phyloP scores from a whole-genome alignment of 805 yeast genomes.

The Pichia paraexigua region DNA sequence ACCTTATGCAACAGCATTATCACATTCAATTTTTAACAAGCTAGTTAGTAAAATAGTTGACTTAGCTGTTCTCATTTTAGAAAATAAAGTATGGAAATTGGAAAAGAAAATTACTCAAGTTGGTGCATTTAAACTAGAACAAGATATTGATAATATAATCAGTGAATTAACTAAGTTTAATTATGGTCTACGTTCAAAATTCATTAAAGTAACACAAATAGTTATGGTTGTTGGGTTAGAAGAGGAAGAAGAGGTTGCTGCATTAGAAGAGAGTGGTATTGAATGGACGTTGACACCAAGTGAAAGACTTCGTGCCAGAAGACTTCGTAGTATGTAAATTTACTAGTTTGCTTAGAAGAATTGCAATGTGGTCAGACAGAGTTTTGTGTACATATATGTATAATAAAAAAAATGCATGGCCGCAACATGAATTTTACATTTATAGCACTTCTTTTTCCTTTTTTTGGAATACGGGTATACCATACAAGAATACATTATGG shows the following conservation, averaged over 20 bases:
- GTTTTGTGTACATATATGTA: background rate
- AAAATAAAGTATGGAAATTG: conserved; percentile 58
- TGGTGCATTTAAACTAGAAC: conserved; percentile 78
- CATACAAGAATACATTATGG: background rate
- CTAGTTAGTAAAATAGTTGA: conserved; percentile 44
- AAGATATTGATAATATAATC: conserved; percentile 69
- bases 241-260: conserved; percentile 41
- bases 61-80: conserved; percentile 49
- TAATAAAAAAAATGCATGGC: background rate
- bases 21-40: conserved; percentile 38
- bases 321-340: conserved; percentile 8
- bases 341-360: background rate
- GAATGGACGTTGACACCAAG: conserved; percentile 73
- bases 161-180: conserved; percentile 64
- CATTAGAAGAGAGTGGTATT: conserved; percentile 17
- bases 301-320: conserved; percentile 60
- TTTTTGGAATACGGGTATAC: background rate
- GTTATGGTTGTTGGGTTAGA: conserved; percentile 78
- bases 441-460: background rate
- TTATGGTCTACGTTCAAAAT: conserved; percentile 69
- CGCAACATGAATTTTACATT: background rate
- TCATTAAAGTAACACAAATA: conserved; percentile 75
- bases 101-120: conserved; percentile 67
- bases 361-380: too few species aligned
- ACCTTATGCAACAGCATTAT: conserved; percentile 44